Conservation (phyloP, 108 stramenopile genomes). For the Hondaea fermentalgiana region DNA sequence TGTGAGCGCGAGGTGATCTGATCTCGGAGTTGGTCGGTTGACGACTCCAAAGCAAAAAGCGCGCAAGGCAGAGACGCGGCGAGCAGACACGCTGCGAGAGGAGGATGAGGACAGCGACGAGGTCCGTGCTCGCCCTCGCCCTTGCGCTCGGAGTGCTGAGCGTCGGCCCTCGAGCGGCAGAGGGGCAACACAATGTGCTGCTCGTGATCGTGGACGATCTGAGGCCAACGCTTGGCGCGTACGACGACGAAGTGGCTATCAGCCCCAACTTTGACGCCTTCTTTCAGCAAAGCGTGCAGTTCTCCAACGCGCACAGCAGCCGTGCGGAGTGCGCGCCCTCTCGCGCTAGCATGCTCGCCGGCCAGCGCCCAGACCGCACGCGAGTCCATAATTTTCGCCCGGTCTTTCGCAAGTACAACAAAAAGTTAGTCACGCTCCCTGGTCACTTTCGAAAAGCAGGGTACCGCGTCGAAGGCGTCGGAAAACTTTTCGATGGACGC, state of each 20-base stretch:
- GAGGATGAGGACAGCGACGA: no score
- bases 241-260: neutral
- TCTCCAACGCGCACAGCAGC: neutral
- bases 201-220: conserved; percentile 25
- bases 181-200: conserved; percentile 15
- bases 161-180: no score
- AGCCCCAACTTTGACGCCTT: conserved; percentile 21
- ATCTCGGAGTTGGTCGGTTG: no score
- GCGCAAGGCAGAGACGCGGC: no score
- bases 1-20: no score
- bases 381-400: neutral
- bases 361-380: conserved; percentile 9
- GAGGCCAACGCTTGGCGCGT: neutral
- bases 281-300: neutral
- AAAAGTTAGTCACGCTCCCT: neutral
- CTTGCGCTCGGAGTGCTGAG: no score
- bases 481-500: neutral
- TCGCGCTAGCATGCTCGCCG: conserved; percentile 13
- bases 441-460: neutral
- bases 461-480: neutral
- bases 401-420: neutral
- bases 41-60: no score
- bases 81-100: no score
- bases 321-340: conserved; percentile 3
- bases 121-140: no score